A percentile compares a stretch with the other conserved stretches of the same genome.
phyloP scores from a whole-genome alignment of 2,329 filamentous ascomycete genomes.

The Ascochyta koolunga region DNA sequence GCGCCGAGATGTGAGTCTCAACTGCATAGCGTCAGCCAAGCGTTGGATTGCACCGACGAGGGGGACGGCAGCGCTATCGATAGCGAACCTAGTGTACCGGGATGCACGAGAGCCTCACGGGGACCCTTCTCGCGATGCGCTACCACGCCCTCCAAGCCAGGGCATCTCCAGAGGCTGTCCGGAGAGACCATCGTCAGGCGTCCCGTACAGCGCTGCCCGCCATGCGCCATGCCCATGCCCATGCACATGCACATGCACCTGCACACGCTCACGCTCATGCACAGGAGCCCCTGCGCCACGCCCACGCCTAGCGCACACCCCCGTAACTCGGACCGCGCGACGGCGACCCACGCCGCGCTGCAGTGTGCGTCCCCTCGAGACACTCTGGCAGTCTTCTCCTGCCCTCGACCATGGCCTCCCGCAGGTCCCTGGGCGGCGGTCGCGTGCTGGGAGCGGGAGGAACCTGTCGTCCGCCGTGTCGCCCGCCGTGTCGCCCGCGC shows the following conservation, averaged over 20 bases:
- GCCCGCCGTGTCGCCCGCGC: constrained; percentile 25
- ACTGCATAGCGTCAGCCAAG: constrained; percentile 19
- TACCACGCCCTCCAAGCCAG: too few species aligned
- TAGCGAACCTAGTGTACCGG: not conserved
- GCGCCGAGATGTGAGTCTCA: constrained; percentile 33
- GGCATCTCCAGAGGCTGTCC: too few species aligned
- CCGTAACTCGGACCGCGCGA: constrained; percentile 21
- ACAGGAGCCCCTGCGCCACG: constrained; percentile 24
- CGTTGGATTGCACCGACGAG: constrained; percentile 8
- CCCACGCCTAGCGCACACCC: constrained; percentile 21
- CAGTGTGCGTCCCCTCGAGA: not conserved
- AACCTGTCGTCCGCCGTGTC: constrained; percentile 71
- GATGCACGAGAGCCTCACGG: not conserved
- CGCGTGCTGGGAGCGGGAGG: constrained; percentile 85
- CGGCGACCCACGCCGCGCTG: constrained; percentile 18
- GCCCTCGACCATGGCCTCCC: constrained; percentile 43
- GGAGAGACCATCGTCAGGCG: not conserved
- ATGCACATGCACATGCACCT: too few species aligned
- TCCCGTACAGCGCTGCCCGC: constrained; percentile 6
- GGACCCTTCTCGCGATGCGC: too few species aligned
- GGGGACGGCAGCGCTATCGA: constrained; percentile 5
- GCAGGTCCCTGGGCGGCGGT: constrained; percentile 82
- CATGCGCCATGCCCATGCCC: not conserved
- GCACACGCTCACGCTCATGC: constrained; percentile 4
- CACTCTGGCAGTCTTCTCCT: not conserved